Conservation (phyloP, 2,329 filamentous ascomycete genomes). For the Chaetomiaceae sp. region DNA sequence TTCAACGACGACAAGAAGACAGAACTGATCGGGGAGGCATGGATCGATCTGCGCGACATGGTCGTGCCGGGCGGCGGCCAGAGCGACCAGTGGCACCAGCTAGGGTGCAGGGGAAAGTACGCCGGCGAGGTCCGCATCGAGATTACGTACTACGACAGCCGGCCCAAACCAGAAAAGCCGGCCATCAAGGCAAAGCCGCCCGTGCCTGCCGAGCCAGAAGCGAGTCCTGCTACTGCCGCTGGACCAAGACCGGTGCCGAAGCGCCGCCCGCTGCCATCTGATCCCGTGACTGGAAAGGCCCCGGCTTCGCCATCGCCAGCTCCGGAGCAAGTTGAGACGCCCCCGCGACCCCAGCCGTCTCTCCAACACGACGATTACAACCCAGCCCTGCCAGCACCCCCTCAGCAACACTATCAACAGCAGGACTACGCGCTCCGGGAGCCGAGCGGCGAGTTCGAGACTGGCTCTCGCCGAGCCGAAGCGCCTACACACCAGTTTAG, state of each 20-base stretch:
- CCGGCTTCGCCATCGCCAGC: constrained; percentile 35
- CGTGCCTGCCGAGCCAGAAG: constrained; percentile 29
- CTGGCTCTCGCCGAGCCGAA: constrained; percentile 16
- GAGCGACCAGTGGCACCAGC: constrained; percentile 82
- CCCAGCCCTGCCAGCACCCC: constrained; percentile 32
- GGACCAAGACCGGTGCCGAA: constrained; percentile 60
- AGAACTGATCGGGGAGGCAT: constrained; percentile 90
- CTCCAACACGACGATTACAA: constrained; percentile 49
- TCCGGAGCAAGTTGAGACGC: constrained; percentile 41
- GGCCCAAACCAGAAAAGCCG: constrained; percentile 72
- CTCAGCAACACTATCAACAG: constrained; percentile 21
- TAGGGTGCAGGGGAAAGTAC: constrained; percentile 89
- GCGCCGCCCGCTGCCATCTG: constrained; percentile 74
- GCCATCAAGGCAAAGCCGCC: constrained; percentile 47
- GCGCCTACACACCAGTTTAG: constrained; percentile 26
- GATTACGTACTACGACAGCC: constrained; percentile 89
- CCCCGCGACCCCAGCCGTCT: constrained; percentile 41
- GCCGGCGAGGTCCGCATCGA: constrained; percentile 92
- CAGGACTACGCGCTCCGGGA: constrained; percentile 16
- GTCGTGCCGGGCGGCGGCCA: constrained; percentile 85
- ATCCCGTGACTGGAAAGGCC: constrained; percentile 58
- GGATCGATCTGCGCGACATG: constrained; percentile 76
- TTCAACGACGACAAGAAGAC: constrained; percentile 99
- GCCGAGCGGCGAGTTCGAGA: constrained; percentile 14
- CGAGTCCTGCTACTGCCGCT: constrained; percentile 23